These are phyloP conservation scores for Solanum clarkiae DNA, from an alignment of 257 asterid species.

Conservation along the genomic window DNA sequence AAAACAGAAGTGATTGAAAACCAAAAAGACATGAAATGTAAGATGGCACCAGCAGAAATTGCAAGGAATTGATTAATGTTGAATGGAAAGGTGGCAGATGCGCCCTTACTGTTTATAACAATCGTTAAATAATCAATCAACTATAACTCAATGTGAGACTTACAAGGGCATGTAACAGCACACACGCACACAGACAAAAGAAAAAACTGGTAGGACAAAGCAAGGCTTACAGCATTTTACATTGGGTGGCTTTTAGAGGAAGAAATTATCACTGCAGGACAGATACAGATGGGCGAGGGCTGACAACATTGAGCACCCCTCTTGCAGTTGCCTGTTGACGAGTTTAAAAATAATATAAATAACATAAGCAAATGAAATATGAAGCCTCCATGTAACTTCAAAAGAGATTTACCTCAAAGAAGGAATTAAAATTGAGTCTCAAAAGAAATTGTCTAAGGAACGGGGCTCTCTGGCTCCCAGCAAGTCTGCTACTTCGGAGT, in stretches of 20 bases:
- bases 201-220: not conserved
- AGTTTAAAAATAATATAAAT: not conserved
- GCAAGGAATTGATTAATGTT: not conserved
- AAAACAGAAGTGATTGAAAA: not conserved
- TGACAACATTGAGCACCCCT: slow-evolving; percentile 81
- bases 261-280: slow-evolving; percentile 27
- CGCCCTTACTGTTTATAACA: not conserved
- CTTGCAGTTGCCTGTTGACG: slow-evolving; percentile 75
- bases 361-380: not conserved
- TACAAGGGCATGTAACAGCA: not conserved
- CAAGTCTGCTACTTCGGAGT: slow-evolving; percentile 89
- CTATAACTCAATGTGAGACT: not conserved
- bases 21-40: not conserved
- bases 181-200: not conserved
- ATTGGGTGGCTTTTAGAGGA: not conserved
- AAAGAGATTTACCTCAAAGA: slow-evolving; percentile 59
- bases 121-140: not conserved
- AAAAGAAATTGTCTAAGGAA: slow-evolving; percentile 91
- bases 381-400: not conserved
- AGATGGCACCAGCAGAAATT: not conserved
- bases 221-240: not conserved
- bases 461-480: slow-evolving; percentile 99
- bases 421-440: slow-evolving; percentile 92
- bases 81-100: not conserved
- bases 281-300: slow-evolving; percentile 58